Base-by-base conservation (phyloP, 2,329 filamentous ascomycete species). In the Neonectria neomacrospora region DNA sequence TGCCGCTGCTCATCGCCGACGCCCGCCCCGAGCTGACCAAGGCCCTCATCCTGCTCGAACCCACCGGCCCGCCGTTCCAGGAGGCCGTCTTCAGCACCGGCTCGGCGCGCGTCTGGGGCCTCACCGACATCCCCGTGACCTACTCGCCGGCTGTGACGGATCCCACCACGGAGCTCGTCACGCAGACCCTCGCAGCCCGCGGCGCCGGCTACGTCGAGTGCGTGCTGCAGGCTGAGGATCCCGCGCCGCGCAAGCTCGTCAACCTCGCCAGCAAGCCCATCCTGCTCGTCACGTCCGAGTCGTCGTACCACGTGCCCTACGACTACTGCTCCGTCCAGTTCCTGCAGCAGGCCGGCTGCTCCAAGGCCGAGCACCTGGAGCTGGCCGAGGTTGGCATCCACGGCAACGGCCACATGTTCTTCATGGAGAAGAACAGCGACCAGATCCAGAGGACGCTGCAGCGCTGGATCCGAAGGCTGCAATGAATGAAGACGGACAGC, bases 81-180 rank as follows among this genome's bases (percentile, higher is more conserved):
- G 80, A 84, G 14, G 76, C 75, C 10, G 71, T 79, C 30, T 77
- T 82, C 37, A 76, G 73, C n/a, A 77, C 70, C 22, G 69, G 67
- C 0, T 64, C 76, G 1, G 73, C 76, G 3, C 73, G 79, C 2
- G 68, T 76, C 0, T 87, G 78, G 69, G 85, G 84, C 1, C 65
- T 87, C 6, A 80, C 83, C 6, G 78, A 83, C 47, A 78, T 83
- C n/a, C 80, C 83, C 0, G 62, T 88, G 16, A 80, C 78, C 0
- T 87, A 85, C 67, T 74, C 73, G 1, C 84, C 84, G 11, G 70
- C 78, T 0, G 78, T 71, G 0, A 58, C 37, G 0, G 56, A 72
- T 6, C 70, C 70, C 5, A 55, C 54, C 1, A 42, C 34, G 0
- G 62, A 71, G 2, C 66, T 71, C n/a, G 20, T 71, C 5, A 52